Conservation (phyloP, 179 eudicot genomes). For the Nepenthes alata region DNA sequence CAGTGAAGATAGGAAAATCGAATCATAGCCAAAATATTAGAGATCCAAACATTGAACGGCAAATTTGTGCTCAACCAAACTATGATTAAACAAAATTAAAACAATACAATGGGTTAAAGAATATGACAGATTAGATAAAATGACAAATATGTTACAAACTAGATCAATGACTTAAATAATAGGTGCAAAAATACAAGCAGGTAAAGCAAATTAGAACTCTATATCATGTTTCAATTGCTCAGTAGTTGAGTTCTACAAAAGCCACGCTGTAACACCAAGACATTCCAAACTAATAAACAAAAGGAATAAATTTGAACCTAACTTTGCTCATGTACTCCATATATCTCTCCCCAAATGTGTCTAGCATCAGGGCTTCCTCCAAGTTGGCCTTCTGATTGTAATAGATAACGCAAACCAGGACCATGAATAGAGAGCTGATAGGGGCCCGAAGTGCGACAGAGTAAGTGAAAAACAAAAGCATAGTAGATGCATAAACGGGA, state of each 20-base stretch:
- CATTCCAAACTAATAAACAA: slow-evolving; percentile 48
- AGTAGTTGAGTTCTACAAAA: neutral
- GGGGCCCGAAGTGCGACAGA: slow-evolving; percentile 69
- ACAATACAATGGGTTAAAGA: no score
- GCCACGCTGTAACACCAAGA: neutral
- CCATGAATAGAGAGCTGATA: slow-evolving; percentile 42
- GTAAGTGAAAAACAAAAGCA: slow-evolving; percentile 60
- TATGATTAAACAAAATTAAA: no score
- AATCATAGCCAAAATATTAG: no score
- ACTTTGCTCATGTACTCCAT: slow-evolving; percentile 53
- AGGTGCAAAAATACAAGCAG: no score
- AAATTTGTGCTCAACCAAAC: no score
- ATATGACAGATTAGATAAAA: no score
- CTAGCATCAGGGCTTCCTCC: slow-evolving; percentile 72
- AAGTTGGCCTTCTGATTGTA: slow-evolving; percentile 62
- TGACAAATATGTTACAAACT: no score
- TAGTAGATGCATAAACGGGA: slow-evolving; percentile 81
- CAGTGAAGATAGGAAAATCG: no score
- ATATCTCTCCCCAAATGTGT: slow-evolving; percentile 49
- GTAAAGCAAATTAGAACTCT: neutral
- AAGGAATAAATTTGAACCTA: slow-evolving; percentile 76
- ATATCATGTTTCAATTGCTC: neutral
- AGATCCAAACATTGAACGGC: no score
- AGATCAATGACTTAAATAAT: no score
- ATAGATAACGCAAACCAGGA: slow-evolving; percentile 50